Evolutionary conservation across 257 asterid species (phyloP).

Genomic region (Coffea eugenioides): DNA sequence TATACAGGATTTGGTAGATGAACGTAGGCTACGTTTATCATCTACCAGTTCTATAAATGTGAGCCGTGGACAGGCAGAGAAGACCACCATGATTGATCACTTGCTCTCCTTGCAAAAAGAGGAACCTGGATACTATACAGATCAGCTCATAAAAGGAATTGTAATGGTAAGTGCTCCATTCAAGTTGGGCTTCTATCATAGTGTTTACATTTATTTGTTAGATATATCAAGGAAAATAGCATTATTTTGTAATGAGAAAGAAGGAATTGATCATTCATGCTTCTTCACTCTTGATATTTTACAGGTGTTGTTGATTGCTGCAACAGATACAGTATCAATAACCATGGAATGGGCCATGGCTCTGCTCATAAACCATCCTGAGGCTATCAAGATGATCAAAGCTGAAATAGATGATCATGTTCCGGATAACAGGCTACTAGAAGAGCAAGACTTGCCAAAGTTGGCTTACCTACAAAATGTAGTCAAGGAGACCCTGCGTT

Average conservation of each 20-base stretch:
- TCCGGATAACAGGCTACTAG: conserved; percentile 6
- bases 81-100: conserved; percentile 9
- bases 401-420: conserved; percentile 13
- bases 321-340: conserved; percentile 17
- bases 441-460: conserved; percentile 12
- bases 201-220: no score
- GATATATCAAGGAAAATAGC: no score
- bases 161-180: conserved; percentile 2
- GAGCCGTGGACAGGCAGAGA: no score
- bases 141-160: conserved; percentile 10
- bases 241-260: no score
- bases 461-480: conserved; percentile 26
- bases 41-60: background rate
- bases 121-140: conserved; percentile 6
- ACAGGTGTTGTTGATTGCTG: conserved; percentile 11
- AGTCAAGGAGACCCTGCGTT: conserved; percentile 48
- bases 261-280: no score
- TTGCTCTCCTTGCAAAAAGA: conserved; percentile 9
- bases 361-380: conserved; percentile 13
- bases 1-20: conserved; percentile 9
- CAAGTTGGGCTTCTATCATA: no score
- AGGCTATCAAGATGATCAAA: conserved; percentile 8
- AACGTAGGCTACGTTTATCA: background rate
- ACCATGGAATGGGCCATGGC: conserved; percentile 17
- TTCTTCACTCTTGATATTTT: background rate